Base-by-base conservation (phyloP, 2,329 filamentous ascomycete species). In the Colletotrichum musicola region DNA sequence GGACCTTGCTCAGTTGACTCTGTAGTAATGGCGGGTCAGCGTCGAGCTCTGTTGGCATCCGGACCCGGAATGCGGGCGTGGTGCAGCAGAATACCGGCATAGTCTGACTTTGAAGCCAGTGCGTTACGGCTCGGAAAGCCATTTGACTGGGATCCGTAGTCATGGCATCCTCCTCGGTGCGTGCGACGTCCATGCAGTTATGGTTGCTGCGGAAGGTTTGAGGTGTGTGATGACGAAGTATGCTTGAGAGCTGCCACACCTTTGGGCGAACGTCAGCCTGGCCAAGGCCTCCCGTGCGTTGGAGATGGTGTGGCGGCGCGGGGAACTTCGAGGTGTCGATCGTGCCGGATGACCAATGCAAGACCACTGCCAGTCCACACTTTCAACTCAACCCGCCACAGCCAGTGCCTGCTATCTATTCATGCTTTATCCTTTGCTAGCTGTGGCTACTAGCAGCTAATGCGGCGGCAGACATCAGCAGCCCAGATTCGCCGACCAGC, bases 81-180 rank as follows among this genome's bases (percentile, higher is more conserved):
- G 66, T 69, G 66, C 66, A 69, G 66, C 51, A 66, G 66, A 66
- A 69, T 69, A 69, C 66, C 66, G 66, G 66, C 62, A 69, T 54
- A 56, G 62, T 69, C 66, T 69, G 66, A 64, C 66, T 66, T 47
- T 69, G 66, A 58, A 69, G 66, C 66, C 66, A 69, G 44, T 69
- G 66, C 66, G 66, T 69, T 50, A 69, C 66, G 66, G 66, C 66
- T 66, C 66, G 55, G 66, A 69, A 69, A 66, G 66, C 66, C 66
- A 69, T 69, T 51, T 69, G 66, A 69, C 66, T 69, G 66, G 62
- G 66, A 66, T 69, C 66, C 66, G 66, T 66, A 61, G 66, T 69
- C 66, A 69, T 69, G 66, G 62, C 66, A 69, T 69, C 66, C 51
- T 69, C 56, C 46, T 69, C 62, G 58, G 62, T 69, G 56, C 55